These are phyloP conservation scores for Lepidopterella palustris DNA, from an alignment of 495 filamentous ascomycete species.

Conservation along the genomic window DNA sequence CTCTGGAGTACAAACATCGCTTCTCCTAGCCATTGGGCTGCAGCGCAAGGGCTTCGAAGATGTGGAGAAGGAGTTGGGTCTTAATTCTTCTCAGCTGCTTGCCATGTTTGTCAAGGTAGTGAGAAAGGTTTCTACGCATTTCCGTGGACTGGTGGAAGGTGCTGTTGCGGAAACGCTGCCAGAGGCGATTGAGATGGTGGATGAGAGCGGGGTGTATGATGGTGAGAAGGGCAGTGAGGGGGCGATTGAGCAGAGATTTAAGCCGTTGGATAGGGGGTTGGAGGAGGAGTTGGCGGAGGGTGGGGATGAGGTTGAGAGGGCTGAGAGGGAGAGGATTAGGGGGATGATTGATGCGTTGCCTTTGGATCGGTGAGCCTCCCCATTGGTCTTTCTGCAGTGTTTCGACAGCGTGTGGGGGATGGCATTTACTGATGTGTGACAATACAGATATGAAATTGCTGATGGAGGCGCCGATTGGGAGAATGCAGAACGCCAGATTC, in stretches of 20 bases:
- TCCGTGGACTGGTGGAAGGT: slow-evolving; percentile 66
- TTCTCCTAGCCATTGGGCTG: slow-evolving; percentile 81
- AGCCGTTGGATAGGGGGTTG: slow-evolving; percentile 61
- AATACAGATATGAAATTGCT: slow-evolving; percentile 78
- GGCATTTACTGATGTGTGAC: no score
- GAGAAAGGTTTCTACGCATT: slow-evolving; percentile 72
- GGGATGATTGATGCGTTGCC: slow-evolving; percentile 84
- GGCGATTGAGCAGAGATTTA: slow-evolving; percentile 39
- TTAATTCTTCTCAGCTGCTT: slow-evolving; percentile 72
- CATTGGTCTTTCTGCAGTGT: no score
- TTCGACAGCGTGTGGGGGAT: no score
- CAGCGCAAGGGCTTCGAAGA: slow-evolving; percentile 80
- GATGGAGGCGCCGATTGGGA: slow-evolving; percentile 67
- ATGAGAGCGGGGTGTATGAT: slow-evolving; percentile 52
- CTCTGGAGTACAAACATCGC: slow-evolving; percentile 71
- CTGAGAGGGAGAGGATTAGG: slow-evolving; percentile 68
- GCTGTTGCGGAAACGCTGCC: slow-evolving; percentile 69
- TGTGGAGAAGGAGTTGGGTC: slow-evolving; percentile 69
- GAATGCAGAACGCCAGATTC: slow-evolving; percentile 74
- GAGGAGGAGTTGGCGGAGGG: slow-evolving; percentile 85
- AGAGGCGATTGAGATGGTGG: slow-evolving; percentile 48
- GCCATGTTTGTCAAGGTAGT: slow-evolving; percentile 97
- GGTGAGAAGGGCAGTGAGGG: not conserved
- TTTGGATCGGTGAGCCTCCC: slow-evolving; percentile 82
- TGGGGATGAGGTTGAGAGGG: slow-evolving; percentile 64